A percentile compares a stretch with the other conserved stretches of the same genome.
These are phyloP conservation scores for Beauveria caledonica DNA, from an alignment of 2,329 filamentous ascomycete genomes.

Conservation along the genomic window DNA sequence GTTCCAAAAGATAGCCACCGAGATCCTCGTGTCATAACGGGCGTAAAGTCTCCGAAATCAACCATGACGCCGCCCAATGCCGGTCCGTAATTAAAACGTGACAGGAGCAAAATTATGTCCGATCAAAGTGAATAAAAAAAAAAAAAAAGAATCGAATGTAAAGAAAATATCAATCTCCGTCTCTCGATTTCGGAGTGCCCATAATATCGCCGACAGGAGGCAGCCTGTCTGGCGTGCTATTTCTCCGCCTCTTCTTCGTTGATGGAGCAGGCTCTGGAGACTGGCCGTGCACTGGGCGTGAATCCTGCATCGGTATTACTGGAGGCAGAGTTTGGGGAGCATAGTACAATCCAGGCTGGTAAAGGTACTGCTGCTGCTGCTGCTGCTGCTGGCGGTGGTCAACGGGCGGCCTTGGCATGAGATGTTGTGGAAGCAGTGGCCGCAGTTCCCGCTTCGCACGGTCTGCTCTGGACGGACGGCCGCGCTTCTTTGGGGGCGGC, in stretches of 20 bases:
- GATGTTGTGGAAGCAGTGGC: constrained; percentile 25
- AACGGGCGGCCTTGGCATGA: constrained; percentile 22
- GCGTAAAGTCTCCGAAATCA: neutral
- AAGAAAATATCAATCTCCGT: neutral
- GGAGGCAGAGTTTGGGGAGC: neutral
- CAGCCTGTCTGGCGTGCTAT: neutral
- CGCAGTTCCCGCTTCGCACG: constrained; percentile 26
- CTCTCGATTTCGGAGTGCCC: neutral
- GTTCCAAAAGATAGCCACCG: neutral
- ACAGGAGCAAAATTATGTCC: neutral
- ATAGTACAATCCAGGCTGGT: neutral
- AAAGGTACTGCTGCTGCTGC: neutral
- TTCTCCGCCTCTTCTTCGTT: neutral
- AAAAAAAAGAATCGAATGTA: neutral
- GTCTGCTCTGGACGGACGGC: constrained; percentile 37
- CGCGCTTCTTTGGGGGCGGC: constrained; percentile 31
- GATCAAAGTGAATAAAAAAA: neutral
- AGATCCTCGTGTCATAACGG: neutral
- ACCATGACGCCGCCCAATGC: constrained; percentile 5
- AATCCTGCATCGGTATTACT: neutral
- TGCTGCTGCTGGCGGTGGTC: constrained; percentile 6
- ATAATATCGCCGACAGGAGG: constrained; percentile 5
- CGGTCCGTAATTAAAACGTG: neutral
- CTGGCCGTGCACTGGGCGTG: neutral
- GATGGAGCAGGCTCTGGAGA: neutral